Base-by-base conservation (phyloP, 768 basidiomycete species). In the Auricularia heimuer region DNA sequence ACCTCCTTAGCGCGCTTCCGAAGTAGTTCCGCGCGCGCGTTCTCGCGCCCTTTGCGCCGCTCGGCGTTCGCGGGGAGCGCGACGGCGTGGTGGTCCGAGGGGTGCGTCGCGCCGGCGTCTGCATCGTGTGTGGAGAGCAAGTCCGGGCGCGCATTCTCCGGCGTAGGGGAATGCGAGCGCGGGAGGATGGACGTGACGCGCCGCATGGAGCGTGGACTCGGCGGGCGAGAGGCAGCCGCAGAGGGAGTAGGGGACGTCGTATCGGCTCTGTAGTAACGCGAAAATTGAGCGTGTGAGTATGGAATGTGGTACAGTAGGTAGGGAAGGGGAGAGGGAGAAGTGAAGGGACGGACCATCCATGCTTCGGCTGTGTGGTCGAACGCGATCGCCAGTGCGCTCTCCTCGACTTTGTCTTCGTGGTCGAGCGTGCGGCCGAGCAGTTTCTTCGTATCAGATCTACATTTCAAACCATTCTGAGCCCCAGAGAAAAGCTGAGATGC, bases 331-430 rank as follows among this genome's bases (percentile, higher is more conserved):
- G 39, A 14, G 39, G 0, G 39, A 14, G 39, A 42, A 2, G 12
- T 7, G 39, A 7, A 14, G 8, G 10, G 10, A 24, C 2, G 36
- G 37, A 80, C 80, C 64, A 71, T 69, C 84, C 83, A 84, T 4
- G 77, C 78, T 14, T 77, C 76, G 54, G 79, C 81, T 1, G 83
- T 85, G 12, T 75, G 61, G 45, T 85, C 85, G 66, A 85, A 81
- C 29, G 78, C 70, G 2, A 74, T 77, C 6, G 78, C 72, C 0
- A 84, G 76, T 8, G 73, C 69, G 29, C 69, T 71, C 70, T 84
- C 81, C 37, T 79, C 80, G 3, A 85, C 79, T 65, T 76, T 80
- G 69, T 82, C 76, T 62, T 82, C 82, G 63, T 73, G 70, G 80
- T 86, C 69, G 33, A 64, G 66, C 12, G 16, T 3, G 62, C 56